Evolutionary conservation across 2,329 filamentous ascomycete genomes (phyloP).

Genomic region (Rosellinia necatrix): DNA sequence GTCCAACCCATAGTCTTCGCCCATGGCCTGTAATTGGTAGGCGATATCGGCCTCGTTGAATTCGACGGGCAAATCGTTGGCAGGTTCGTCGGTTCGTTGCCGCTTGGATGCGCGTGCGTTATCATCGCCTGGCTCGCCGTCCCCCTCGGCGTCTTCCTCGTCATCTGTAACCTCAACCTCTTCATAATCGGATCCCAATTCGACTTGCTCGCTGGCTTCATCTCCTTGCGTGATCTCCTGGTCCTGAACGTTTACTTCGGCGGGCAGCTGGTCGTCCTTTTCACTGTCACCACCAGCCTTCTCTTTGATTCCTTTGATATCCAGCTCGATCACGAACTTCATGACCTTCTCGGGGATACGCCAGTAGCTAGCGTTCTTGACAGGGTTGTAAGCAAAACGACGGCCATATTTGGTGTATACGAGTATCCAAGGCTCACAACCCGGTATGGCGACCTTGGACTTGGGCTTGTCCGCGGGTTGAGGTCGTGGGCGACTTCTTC

Average conservation of each 20-base stretch:
- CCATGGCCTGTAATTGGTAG: slow-evolving; percentile 88
- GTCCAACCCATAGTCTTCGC: slow-evolving; percentile 78
- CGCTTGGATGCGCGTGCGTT: slow-evolving; percentile 54
- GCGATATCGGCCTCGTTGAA: slow-evolving; percentile 96
- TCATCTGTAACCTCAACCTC: slow-evolving; percentile 70
- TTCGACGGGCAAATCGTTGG: slow-evolving; percentile 63
- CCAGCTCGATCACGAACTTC: slow-evolving; percentile 73
- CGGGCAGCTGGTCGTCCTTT: background rate
- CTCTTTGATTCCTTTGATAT: slow-evolving; percentile 71
- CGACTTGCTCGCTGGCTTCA: slow-evolving; percentile 49
- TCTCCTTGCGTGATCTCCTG: slow-evolving; percentile 38
- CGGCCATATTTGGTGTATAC: slow-evolving; percentile 91
- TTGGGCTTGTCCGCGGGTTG: slow-evolving; percentile 80
- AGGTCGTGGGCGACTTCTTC: slow-evolving; percentile 64
- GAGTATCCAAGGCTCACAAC: slow-evolving; percentile 83
- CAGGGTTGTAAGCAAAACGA: slow-evolving; percentile 86
- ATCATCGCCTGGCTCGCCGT: slow-evolving; percentile 51
- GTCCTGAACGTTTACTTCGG: slow-evolving; percentile 18
- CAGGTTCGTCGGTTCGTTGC: slow-evolving; percentile 50
- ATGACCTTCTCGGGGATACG: slow-evolving; percentile 87
- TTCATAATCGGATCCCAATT: slow-evolving; percentile 76
- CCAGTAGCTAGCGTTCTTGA: slow-evolving; percentile 91
- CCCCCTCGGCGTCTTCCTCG: slow-evolving; percentile 16
- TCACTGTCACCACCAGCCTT: slow-evolving; percentile 47
- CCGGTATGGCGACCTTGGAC: slow-evolving; percentile 77